A percentile compares a stretch with the other conserved stretches of the same genome.
Conservation (phyloP, 441 rosid genomes). For the Arabidopsis hybrid region DNA sequence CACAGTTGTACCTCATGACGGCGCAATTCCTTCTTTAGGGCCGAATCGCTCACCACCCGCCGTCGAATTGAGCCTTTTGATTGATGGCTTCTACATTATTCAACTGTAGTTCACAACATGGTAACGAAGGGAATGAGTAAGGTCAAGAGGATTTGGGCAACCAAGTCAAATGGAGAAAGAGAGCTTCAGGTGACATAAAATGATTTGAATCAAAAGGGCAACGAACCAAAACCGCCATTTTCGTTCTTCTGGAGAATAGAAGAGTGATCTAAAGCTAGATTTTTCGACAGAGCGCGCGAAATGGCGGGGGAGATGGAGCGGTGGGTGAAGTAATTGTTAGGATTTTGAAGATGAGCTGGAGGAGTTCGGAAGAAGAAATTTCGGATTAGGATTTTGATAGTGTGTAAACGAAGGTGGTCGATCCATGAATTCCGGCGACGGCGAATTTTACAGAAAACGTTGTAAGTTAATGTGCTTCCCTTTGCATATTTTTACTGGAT, state of each 20-base stretch:
- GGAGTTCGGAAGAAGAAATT: constrained; percentile 28
- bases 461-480: not conserved
- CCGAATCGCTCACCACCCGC: too few relatives aligned
- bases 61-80: too few relatives aligned
- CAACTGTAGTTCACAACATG: constrained; percentile 32
- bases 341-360: constrained; percentile 38
- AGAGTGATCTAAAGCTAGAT: constrained; percentile 39
- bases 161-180: constrained; percentile 75
- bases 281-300: constrained; percentile 45
- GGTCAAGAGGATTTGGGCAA: constrained; percentile 60
- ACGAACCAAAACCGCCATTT: constrained; percentile 46
- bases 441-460: constrained; percentile 2
- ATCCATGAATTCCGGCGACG: constrained; percentile 43
- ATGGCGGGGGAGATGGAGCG: constrained; percentile 37
- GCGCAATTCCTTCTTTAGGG: too few relatives aligned
- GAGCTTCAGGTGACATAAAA: constrained; percentile 71
- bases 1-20: too few relatives aligned
- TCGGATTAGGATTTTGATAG: constrained; percentile 43
- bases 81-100: not conserved
- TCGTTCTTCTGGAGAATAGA: constrained; percentile 41
- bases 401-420: constrained; percentile 43
- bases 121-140: constrained; percentile 52
- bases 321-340: constrained; percentile 29
- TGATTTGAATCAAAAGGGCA: constrained; percentile 76
- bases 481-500: too few relatives aligned